phyloP scores from a whole-genome alignment of 2,329 filamentous ascomycete genomes.

The Hymenoscyphus infarciens region DNA sequence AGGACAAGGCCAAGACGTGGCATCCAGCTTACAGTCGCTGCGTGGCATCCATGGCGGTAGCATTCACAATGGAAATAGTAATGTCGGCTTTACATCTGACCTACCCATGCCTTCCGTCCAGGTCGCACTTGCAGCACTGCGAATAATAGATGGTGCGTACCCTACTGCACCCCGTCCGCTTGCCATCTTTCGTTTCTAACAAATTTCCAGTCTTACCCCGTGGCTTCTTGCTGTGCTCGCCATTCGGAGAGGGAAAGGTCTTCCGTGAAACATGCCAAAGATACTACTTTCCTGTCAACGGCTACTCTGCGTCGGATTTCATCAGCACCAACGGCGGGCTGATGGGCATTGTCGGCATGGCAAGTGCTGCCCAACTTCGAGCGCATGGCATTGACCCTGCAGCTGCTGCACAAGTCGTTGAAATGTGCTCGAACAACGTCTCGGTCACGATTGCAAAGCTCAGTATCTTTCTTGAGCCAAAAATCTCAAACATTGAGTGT shows the following conservation, averaged over 20 bases:
- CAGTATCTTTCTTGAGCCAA: neutral
- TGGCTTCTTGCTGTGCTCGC: slow-evolving; percentile 4
- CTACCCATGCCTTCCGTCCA: too few species aligned
- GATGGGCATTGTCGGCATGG: too few species aligned
- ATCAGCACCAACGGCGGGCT: slow-evolving; percentile 4
- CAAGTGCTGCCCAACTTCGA: too few species aligned
- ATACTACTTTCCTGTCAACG: slow-evolving; percentile 14
- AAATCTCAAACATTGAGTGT: neutral
- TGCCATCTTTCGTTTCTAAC: too few species aligned
- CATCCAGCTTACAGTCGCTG: slow-evolving; percentile 10
- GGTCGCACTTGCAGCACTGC: too few species aligned
- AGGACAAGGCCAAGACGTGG: slow-evolving; percentile 6
- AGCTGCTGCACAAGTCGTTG: neutral
- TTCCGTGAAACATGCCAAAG: slow-evolving; percentile 13
- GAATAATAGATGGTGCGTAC: too few species aligned
- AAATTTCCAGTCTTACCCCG: neutral
- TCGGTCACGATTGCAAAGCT: too few species aligned
- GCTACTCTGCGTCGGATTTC: slow-evolving; percentile 16
- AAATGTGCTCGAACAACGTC: slow-evolving; percentile 13
- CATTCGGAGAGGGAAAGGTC: slow-evolving; percentile 1
- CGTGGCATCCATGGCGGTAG: too few species aligned
- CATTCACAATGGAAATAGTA: neutral
- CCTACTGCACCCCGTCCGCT: too few species aligned
- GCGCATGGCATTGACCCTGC: too few species aligned
- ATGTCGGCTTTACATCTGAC: neutral